These are phyloP conservation scores for Trametes villosa DNA, from an alignment of 768 basidiomycete genomes.

Conservation along the genomic window DNA sequence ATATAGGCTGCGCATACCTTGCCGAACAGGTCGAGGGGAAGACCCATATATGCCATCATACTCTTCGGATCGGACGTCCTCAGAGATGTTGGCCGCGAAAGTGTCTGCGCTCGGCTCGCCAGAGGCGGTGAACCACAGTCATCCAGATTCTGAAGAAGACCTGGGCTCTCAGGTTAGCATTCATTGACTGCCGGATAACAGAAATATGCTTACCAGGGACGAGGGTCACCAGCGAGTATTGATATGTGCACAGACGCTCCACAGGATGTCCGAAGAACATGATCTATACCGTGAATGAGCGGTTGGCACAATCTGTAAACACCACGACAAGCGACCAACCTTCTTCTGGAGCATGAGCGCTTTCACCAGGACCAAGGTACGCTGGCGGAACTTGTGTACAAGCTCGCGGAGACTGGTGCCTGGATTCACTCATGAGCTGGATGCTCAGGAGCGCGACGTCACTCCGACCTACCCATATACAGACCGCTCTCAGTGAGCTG, in stretches of 20 bases:
- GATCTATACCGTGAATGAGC: conserved; percentile 55
- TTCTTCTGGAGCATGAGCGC: conserved; percentile 92
- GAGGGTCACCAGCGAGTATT: conserved; percentile 94
- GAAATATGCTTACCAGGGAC: conserved; percentile 69
- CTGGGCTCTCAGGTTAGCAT: conserved; percentile 41
- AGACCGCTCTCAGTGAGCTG: conserved; percentile 92
- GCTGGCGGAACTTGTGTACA: conserved; percentile 91
- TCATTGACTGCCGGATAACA: background rate
- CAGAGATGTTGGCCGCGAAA: conserved; percentile 76
- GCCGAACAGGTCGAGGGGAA: conserved; percentile 95
- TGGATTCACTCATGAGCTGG: conserved; percentile 31
- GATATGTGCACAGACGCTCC: conserved; percentile 94
- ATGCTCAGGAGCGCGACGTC: background rate
- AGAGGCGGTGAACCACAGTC: conserved; percentile 92
- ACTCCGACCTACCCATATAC: conserved; percentile 79
- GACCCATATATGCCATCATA: conserved; percentile 87
- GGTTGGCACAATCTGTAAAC: conserved; percentile 1
- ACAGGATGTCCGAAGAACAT: conserved; percentile 98
- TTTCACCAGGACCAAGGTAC: conserved; percentile 92
- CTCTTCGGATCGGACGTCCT: conserved; percentile 89
- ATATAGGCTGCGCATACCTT: conserved; percentile 50
- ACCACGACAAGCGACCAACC: conserved; percentile 47
- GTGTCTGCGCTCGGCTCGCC: conserved; percentile 58
- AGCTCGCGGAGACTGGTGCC: conserved; percentile 87
- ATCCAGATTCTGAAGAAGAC: conserved; percentile 84